phyloP scores from a whole-genome alignment of 495 filamentous ascomycete genomes.

The Thermothielavioides terrestris region DNA sequence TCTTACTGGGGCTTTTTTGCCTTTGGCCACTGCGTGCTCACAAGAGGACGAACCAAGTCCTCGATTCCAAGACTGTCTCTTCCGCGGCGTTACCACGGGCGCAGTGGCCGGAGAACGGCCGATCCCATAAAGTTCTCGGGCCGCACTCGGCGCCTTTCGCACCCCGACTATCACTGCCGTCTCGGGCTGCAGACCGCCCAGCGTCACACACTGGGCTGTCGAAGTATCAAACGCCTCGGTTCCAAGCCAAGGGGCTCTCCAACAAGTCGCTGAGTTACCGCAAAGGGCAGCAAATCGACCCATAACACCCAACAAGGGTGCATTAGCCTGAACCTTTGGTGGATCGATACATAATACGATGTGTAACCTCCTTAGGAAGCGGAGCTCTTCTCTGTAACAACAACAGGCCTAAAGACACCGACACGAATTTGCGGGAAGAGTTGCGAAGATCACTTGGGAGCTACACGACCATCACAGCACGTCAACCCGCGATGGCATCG shows the following conservation, averaged over 20 bases:
- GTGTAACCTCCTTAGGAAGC: no score
- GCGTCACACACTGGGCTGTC: not conserved
- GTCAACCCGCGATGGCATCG: not conserved
- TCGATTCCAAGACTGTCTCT: not conserved
- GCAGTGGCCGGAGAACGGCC: not conserved
- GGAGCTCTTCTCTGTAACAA: no score
- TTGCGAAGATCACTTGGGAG: no score
- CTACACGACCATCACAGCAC: not conserved
- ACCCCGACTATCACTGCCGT: not conserved
- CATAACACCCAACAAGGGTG: no score
- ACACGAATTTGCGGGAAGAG: no score
- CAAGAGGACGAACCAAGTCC: not conserved
- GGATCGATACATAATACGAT: slow-evolving; percentile 1
- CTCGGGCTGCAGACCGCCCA: not conserved
- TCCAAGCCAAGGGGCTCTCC: no score
- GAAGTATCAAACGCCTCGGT: no score
- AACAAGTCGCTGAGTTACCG: no score
- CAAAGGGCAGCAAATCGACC: no score
- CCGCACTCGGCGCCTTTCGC: slow-evolving; percentile 8
- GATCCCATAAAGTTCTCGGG: slow-evolving; percentile 3
- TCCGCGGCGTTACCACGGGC: slow-evolving; percentile 7
- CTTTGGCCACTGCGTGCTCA: not conserved
- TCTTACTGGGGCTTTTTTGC: not conserved
- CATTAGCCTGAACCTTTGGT: not conserved
- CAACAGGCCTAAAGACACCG: no score